Percentiles rank a stretch among this genome's conserved stretches.
Conservation (phyloP, 1,284 basidiomycete species). For the Lentinus polychrous region DNA sequence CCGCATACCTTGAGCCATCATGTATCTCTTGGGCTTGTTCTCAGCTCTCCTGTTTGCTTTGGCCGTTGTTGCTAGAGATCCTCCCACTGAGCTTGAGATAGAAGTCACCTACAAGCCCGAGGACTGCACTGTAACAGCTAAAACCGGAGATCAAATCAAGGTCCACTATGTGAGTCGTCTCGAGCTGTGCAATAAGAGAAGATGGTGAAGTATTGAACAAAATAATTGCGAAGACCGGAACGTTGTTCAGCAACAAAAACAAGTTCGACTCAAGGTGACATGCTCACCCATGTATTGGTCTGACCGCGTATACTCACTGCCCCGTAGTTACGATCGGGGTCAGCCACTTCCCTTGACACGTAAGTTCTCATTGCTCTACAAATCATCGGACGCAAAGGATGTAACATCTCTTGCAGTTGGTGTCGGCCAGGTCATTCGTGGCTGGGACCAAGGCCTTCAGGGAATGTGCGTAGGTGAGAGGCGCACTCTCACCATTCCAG, state of each 20-base stretch:
- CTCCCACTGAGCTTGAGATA: constrained; percentile 51
- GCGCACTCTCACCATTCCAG: constrained; percentile 84
- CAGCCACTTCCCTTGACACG: constrained; percentile 63
- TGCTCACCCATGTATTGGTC: not conserved
- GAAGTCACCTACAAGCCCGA: constrained; percentile 55
- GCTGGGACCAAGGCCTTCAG: constrained; percentile 73
- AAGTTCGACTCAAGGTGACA: constrained; percentile 80
- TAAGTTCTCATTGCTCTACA: constrained; percentile 28
- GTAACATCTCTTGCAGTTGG: constrained; percentile 49
- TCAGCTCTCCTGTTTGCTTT: constrained; percentile 34
- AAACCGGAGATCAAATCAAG: constrained; percentile 59
- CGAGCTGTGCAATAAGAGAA: not conserved
- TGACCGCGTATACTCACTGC: not conserved
- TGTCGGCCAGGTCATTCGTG: constrained; percentile 73
- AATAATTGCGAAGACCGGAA: constrained; percentile 54
- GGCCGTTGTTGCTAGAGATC: constrained; percentile 30
- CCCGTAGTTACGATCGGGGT: constrained; percentile 54
- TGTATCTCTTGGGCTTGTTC: constrained; percentile 19
- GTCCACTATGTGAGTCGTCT: constrained; percentile 74
- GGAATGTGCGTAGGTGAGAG: constrained; percentile 91
- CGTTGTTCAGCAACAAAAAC: constrained; percentile 58
- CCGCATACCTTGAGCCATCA: not conserved
- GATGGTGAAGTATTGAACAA: not conserved
- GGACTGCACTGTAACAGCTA: constrained; percentile 50
- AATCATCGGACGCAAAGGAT: not conserved